A percentile compares a stretch with the other conserved stretches of the same genome.
phyloP scores from a whole-genome alignment of 495 filamentous ascomycete genomes.

The Penicillium mononematosum region DNA sequence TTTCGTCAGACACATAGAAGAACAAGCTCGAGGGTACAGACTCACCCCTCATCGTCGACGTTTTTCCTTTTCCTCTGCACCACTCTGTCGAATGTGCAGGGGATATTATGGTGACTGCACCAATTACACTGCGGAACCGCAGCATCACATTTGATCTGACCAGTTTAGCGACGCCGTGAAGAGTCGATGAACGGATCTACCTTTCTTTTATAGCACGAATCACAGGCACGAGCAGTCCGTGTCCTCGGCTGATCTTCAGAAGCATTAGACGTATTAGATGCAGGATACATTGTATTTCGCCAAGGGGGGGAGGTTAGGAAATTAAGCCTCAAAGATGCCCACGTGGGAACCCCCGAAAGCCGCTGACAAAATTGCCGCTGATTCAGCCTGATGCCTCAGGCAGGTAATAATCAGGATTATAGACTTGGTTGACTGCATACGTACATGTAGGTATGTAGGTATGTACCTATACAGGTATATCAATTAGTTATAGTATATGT shows the following conservation, averaged over 20 bases:
- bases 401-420: background rate
- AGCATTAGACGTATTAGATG: background rate
- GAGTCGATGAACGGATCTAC: conserved; percentile 17
- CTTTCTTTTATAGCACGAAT: conserved; percentile 52
- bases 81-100: conserved; percentile 48
- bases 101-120: conserved; percentile 51
- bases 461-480: background rate
- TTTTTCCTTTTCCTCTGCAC: conserved; percentile 38
- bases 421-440: too few species aligned
- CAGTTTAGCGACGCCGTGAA: background rate
- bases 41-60: conserved; percentile 25
- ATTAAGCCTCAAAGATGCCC: conserved; percentile 5
- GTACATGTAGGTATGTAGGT: too few species aligned
- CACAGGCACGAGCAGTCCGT: conserved; percentile 47
- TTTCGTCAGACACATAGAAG: conserved; percentile 1
- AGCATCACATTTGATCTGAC: conserved; percentile 54
- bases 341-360: conserved; percentile 13
- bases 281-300: conserved; percentile 15
- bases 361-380: conserved; percentile 12
- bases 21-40: background rate
- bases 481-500: background rate
- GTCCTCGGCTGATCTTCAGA: conserved; percentile 19
- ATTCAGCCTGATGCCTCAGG: conserved; percentile 1
- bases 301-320: background rate
- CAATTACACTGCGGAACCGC: conserved; percentile 48